Percentiles rank a stretch among this genome's conserved stretches.
These are phyloP conservation scores for Fusarium setosum DNA, from an alignment of 2,329 filamentous ascomycete genomes.

Conservation along the genomic window DNA sequence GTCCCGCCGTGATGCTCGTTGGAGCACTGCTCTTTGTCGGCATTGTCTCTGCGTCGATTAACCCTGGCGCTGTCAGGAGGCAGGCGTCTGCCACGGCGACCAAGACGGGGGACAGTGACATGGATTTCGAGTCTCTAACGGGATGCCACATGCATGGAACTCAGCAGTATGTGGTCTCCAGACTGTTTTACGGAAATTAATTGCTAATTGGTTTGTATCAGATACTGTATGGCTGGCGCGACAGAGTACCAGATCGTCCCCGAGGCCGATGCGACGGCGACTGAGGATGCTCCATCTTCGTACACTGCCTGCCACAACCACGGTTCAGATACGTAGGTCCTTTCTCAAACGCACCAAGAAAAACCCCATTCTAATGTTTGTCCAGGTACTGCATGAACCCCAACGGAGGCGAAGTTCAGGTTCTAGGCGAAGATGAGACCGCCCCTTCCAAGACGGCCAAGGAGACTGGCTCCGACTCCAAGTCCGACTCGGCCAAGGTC, in stretches of 20 bases:
- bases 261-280: conserved; percentile 28
- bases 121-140: conserved; percentile 36
- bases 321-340: conserved; percentile 26
- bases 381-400: conserved; percentile 40
- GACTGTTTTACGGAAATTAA: rapidly evolving
- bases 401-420: conserved; percentile 39
- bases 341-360: rapidly evolving
- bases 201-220: not conserved
- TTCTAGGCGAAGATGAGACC: conserved; percentile 27
- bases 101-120: not conserved
- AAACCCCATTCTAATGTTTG: not conserved
- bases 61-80: conserved; percentile 25
- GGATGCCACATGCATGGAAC: conserved; percentile 36
- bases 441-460: conserved; percentile 15
- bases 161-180: conserved; percentile 18
- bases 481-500: conserved; percentile 30
- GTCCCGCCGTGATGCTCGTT: conserved; percentile 12
- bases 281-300: conserved; percentile 29
- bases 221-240: conserved; percentile 35
- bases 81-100: conserved; percentile 28
- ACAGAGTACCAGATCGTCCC: conserved; percentile 37
- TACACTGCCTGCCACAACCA: conserved; percentile 41
- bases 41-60: conserved; percentile 35
- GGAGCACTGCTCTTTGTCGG: conserved; percentile 24
- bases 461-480: conserved; percentile 17